Percentiles rank a stretch among this genome's conserved stretches.
Conservation (phyloP, 2,329 filamentous ascomycete species). For the Mycosphaerella sp. region DNA sequence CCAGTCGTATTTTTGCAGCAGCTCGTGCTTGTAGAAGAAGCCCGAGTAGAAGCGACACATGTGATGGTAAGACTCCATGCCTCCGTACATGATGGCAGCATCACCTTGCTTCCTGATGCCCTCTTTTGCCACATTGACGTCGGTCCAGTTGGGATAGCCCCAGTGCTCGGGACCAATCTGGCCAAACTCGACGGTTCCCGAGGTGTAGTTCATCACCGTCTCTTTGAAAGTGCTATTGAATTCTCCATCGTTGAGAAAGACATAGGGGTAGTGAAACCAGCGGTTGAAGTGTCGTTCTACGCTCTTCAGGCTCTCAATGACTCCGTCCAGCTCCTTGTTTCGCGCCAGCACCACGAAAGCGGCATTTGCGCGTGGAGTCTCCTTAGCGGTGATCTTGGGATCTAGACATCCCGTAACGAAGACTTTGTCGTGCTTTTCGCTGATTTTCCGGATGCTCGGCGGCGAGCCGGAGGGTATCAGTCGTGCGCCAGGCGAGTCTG, state of each 20-base stretch:
- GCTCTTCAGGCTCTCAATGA: conserved; percentile 94
- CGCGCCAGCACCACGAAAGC: conserved; percentile 92
- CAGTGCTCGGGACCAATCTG: conserved; percentile 87
- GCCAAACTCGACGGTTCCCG: conserved; percentile 80
- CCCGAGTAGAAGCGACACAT: conserved; percentile 99
- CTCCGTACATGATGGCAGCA: conserved; percentile 97
- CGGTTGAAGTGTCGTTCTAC: conserved; percentile 98
- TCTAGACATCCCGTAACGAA: conserved; percentile 87
- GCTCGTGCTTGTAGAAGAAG: conserved; percentile 97
- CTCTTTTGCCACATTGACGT: conserved; percentile 87
- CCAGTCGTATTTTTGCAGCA: conserved; percentile 96
- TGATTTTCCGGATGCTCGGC: conserved; percentile 85
- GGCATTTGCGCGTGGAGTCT: conserved; percentile 74
- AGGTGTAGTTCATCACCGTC: conserved; percentile 84
- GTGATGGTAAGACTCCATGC: conserved; percentile 96
- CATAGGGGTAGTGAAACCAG: conserved; percentile 98
- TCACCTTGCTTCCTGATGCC: conserved; percentile 96
- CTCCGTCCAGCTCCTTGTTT: conserved; percentile 93
- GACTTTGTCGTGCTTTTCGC: conserved; percentile 93
- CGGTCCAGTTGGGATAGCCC: conserved; percentile 96
- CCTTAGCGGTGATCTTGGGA: conserved; percentile 61
- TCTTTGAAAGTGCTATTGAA: conserved; percentile 95
- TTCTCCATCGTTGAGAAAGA: conserved; percentile 95
- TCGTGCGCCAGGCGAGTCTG: conserved; percentile 72
- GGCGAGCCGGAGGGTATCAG: conserved; percentile 83